phyloP scores from a whole-genome alignment of 1,139 yeast genomes.

The Kodamaea ohmeri region DNA sequence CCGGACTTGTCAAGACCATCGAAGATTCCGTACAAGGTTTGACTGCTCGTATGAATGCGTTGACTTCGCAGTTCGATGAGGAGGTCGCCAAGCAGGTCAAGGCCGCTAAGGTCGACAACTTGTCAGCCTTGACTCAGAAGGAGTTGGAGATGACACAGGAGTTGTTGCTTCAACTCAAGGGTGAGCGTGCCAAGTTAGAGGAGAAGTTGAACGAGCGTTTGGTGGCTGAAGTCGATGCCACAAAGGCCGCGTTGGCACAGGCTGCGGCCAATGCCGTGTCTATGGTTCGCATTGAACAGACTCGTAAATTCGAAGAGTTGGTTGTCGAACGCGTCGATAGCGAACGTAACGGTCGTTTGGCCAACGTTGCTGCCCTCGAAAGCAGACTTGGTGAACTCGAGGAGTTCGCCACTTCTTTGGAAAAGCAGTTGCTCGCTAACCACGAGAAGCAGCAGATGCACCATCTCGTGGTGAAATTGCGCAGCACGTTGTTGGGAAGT shows the following conservation, averaged over 20 bases:
- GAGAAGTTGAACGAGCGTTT: slow-evolving; percentile 60
- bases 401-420: slow-evolving; percentile 56
- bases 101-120: slow-evolving; percentile 49
- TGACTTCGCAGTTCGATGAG: slow-evolving; percentile 41
- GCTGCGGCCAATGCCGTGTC: slow-evolving; percentile 79
- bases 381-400: slow-evolving; percentile 58
- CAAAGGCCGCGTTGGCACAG: slow-evolving; percentile 63
- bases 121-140: slow-evolving; percentile 54
- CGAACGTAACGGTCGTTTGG: slow-evolving; percentile 81
- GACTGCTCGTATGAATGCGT: slow-evolving; percentile 32
- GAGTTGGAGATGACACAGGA: slow-evolving; percentile 51
- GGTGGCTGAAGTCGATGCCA: slow-evolving; percentile 63
- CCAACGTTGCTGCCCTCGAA: slow-evolving; percentile 61
- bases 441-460: slow-evolving; percentile 58
- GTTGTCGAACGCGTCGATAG: slow-evolving; percentile 63
- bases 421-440: slow-evolving; percentile 52
- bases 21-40: slow-evolving; percentile 33
- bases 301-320: slow-evolving; percentile 66
- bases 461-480: slow-evolving; percentile 54
- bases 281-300: slow-evolving; percentile 68
- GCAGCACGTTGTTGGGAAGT: slow-evolving; percentile 39
- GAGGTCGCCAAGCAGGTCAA: slow-evolving; percentile 39
- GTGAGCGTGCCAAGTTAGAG: slow-evolving; percentile 62
- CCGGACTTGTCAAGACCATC: slow-evolving; percentile 30
- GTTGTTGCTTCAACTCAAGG: slow-evolving; percentile 46